A percentile compares a stretch with the other conserved stretches of the same genome.
Evolutionary conservation across 2,329 filamentous ascomycete genomes (phyloP).

Genomic region (Amylocarpus encephaloides): DNA sequence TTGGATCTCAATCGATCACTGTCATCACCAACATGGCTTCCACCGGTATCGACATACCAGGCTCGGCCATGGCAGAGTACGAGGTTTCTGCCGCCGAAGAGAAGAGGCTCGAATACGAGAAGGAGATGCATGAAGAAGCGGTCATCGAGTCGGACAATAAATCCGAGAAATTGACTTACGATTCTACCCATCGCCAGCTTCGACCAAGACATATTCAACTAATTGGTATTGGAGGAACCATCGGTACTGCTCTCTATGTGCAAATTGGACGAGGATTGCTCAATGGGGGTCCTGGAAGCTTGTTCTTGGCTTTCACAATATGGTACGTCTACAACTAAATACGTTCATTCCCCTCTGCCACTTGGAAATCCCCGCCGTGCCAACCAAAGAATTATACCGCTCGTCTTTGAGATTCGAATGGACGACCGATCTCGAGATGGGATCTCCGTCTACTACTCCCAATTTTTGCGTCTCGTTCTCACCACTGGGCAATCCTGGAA

Average conservation of each 20-base stretch:
- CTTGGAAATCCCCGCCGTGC: not conserved
- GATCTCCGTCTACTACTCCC: no score
- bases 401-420: no score
- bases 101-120: conserved; percentile 8
- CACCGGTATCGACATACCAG: conserved; percentile 15
- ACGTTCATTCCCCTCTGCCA: conserved; percentile 25
- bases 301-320: conserved; percentile 53
- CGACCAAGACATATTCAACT: conserved; percentile 35
- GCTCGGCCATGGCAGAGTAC: conserved; percentile 15
- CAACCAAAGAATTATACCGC: not conserved
- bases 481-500: no score
- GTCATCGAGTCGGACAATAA: conserved; percentile 11
- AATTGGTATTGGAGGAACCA: conserved; percentile 55
- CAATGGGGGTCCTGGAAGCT: conserved; percentile 51
- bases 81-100: conserved; percentile 11
- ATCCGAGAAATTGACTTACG: conserved; percentile 11
- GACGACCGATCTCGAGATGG: no score
- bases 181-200: conserved; percentile 34
- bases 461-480: not conserved
- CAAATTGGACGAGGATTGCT: conserved; percentile 53
- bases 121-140: conserved; percentile 20
- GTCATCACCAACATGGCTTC: conserved; percentile 15
- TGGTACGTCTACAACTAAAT: conserved; percentile 43
- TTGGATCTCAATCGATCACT: no score
- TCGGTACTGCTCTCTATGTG: conserved; percentile 49